Base-by-base conservation (phyloP, 805 yeast genomes). In the Saturnispora besseyi region DNA sequence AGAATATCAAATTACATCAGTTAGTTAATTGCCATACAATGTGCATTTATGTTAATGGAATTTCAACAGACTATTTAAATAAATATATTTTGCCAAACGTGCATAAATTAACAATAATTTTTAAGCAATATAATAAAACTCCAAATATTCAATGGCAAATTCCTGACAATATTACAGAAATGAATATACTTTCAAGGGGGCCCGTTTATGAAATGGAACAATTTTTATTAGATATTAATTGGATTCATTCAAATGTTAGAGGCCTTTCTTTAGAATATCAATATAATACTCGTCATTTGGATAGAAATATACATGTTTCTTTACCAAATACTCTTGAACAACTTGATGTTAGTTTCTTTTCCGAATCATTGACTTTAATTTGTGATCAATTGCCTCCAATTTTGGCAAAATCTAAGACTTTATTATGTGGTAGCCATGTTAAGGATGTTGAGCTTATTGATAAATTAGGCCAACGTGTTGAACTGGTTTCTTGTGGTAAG, bases 221-320 rank as follows among this genome's bases (percentile, higher is more conserved):
- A 12, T 33, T 47, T 9, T 21, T 47, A n/a, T 9, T 26, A 21
- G 50, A 47, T 34, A 41, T 47, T 3, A 32, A 47, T 29, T 47
- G 50, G 50, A 12, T 37, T 3, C 22, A 47, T 10, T 47, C 50
- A 3, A 47, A 47, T 41, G 45, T 47, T n/a, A n/a, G 50, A 29
- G 50, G 50, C 3, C 21, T 47, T 10, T 47, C 50, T 8, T 33
- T 47, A 26, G 50, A 47, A 28, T 47, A 47, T 33, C 50, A 47
- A 24, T 47, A 47, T 29, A 41, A 41, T 18, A 41, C 50, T 10
- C 41, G 50, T 7, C 28, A 41, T 21, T 24, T 47, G n/a, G 50
- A 47, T 33, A 29, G 45, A 22, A 47, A 30, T 34, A 21, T 47
- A 5, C 32, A 18, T 15, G 28, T 47, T 4, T 28, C 45, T 4